phyloP scores from a whole-genome alignment of 176 grass and related monocot species.

The Zoysia japonica region DNA sequence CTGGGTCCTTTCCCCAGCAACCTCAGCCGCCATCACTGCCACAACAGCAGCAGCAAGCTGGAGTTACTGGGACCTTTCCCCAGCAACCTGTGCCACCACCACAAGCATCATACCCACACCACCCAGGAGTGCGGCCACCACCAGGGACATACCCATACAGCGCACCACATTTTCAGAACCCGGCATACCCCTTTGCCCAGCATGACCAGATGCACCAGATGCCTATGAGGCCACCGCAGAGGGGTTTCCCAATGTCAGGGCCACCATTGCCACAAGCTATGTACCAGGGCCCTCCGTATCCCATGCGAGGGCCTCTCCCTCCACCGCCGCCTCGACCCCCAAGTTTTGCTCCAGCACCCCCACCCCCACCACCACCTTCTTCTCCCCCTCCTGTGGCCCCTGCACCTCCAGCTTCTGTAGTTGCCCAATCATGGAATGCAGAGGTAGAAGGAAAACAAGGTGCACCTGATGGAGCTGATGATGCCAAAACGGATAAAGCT shows the following conservation, averaged over 20 bases:
- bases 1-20: conserved; percentile 29
- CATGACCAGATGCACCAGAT: conserved; percentile 39
- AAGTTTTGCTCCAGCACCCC: conserved; percentile 34
- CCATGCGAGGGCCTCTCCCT: conserved; percentile 40
- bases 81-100: conserved; percentile 24
- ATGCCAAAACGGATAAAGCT: conserved; percentile 24
- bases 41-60: background rate
- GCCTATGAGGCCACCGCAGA: conserved; percentile 43
- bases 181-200: conserved; percentile 40
- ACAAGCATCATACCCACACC: conserved; percentile 1
- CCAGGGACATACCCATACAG: conserved; percentile 42
- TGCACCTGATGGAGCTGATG: conserved; percentile 24
- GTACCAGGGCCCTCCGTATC: conserved; percentile 46
- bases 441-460: conserved; percentile 21
- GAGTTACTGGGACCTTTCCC: conserved; percentile 29
- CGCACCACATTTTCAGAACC: conserved; percentile 29
- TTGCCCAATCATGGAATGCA: conserved; percentile 20
- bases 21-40: conserved; percentile 35
- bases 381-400: conserved; percentile 44
- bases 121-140: conserved; percentile 38
- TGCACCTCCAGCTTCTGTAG: conserved; percentile 5
- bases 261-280: conserved; percentile 33
- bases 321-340: conserved; percentile 34
- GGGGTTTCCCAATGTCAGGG: conserved; percentile 44
- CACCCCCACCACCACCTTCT: conserved; percentile 21